Conservation (phyloP, 441 rosid genomes). For the Viola pubescens region DNA sequence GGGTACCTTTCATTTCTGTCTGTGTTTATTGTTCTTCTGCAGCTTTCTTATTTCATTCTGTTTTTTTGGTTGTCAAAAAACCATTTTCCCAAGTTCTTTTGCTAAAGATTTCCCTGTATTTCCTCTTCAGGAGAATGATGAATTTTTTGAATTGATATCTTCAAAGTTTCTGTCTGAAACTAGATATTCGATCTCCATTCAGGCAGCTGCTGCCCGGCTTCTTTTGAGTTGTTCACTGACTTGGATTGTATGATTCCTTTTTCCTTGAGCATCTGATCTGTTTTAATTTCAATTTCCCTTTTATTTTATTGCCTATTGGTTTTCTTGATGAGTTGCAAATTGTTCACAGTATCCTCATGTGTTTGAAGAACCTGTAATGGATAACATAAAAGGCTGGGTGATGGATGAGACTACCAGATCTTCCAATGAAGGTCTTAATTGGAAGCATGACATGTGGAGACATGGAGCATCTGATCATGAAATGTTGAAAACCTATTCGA, state of each 20-base stretch:
- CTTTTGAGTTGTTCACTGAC: conserved; percentile 69
- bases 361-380: conserved; percentile 74
- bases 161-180: conserved; percentile 76
- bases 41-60: neutral
- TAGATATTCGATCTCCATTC: conserved; percentile 59
- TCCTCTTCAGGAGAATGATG: conserved; percentile 78
- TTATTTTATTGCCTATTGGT: conserved; percentile 12
- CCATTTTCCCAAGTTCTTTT: neutral
- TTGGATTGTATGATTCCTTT: conserved; percentile 55
- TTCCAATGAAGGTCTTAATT: conserved; percentile 45
- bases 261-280: neutral
- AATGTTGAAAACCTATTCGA: conserved; percentile 79
- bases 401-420: conserved; percentile 57
- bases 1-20: conserved; percentile 37
- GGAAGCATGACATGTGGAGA: conserved; percentile 36
- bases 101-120: conserved; percentile 15
- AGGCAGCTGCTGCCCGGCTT: conserved; percentile 90
- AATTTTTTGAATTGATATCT: conserved; percentile 87
- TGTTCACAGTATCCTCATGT: conserved; percentile 72
- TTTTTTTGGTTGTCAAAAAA: neutral
- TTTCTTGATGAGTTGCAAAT: conserved; percentile 17
- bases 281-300: neutral
- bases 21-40: neutral
- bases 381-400: conserved; percentile 83
- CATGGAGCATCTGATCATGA: conserved; percentile 72